These are phyloP conservation scores for Cytospora chrysosperma DNA, from an alignment of 2,329 filamentous ascomycete genomes.

Conservation along the genomic window DNA sequence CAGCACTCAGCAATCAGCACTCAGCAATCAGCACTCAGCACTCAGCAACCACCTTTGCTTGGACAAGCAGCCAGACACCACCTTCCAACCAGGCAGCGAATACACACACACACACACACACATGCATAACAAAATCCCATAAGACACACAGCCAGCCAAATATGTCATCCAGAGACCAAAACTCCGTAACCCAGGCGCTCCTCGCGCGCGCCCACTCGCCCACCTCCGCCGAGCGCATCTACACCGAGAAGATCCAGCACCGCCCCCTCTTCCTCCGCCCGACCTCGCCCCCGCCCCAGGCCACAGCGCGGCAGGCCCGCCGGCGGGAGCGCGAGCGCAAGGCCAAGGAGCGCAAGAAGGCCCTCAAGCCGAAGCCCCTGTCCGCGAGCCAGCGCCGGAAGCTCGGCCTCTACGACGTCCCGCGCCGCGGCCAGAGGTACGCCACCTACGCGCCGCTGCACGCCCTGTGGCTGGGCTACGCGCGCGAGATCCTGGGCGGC, in stretches of 20 bases:
- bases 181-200: slow-evolving; percentile 58
- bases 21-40: too few species aligned
- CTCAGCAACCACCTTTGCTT: too few species aligned
- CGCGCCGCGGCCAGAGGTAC: slow-evolving; percentile 67
- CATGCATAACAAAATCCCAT: too few species aligned
- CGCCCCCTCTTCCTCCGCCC: slow-evolving; percentile 78
- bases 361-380: slow-evolving; percentile 62
- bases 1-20: too few species aligned
- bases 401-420: slow-evolving; percentile 72
- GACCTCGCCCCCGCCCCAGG: slow-evolving; percentile 63
- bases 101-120: not conserved
- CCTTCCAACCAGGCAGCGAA: not conserved
- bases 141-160: not conserved
- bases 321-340: slow-evolving; percentile 50
- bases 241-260: slow-evolving; percentile 77
- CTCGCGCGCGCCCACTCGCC: slow-evolving; percentile 79
- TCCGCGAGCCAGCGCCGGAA: slow-evolving; percentile 76
- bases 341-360: slow-evolving; percentile 45
- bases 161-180: slow-evolving; percentile 27
- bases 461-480: slow-evolving; percentile 79
- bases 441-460: slow-evolving; percentile 75
- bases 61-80: not conserved
- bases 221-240: slow-evolving; percentile 68
- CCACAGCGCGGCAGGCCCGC: slow-evolving; percentile 57
- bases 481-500: slow-evolving; percentile 73